Base-by-base conservation (phyloP, 441 rosid genomes). In the Erodium trifolium region DNA sequence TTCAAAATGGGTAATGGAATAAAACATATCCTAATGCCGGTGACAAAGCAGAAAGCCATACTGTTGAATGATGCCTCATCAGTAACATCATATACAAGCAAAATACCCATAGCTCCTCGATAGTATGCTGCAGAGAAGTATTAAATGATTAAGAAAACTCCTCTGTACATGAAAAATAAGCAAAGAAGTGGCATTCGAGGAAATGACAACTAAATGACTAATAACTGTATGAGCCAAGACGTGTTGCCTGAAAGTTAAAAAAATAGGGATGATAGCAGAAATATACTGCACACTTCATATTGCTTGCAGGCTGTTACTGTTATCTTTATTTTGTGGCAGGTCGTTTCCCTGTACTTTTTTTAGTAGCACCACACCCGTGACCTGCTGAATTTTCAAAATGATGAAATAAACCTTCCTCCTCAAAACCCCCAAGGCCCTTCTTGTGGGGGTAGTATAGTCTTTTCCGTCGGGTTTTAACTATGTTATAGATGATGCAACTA, bases 31-130 rank as follows among this genome's bases (percentile, higher is more conserved):
- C 17, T 41, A 65, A 59, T 23, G 34, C 68, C 8, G 29, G 70
- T 43, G 49, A n/a, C n/a, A 39, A 39, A 66, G 57, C 39, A 39
- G 0, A 18, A 66, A 13, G 41, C 0, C 19, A 10, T 88, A 93
- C 98, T 92, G 78, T 92, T 92, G 85, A 92, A 92, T 74, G 98
- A 90, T 65, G 98, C 87, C 77, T 92, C 98, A 70, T 92, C 93
- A 12, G 96, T 93, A 47, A 93, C 99, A 78, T 93, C 97, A 71
- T 93, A 89, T 51, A 93, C 99, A 0, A 91, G 95, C 84, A 92
- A 85, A 74, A 92, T 92, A 5, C 98, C 98, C 98, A 90, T 92
- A 67, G 97, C 96, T 78, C 97, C 96, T 37, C 96, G 90, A 77
- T 90, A 90, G 81, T 90, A 92, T 67, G 98, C 98, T 92, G 92